Percentiles rank a stretch among this genome's conserved stretches.
Evolutionary conservation across 345 rosid genomes (phyloP).

Genomic region (Psidium friedrichsthalianum): DNA sequence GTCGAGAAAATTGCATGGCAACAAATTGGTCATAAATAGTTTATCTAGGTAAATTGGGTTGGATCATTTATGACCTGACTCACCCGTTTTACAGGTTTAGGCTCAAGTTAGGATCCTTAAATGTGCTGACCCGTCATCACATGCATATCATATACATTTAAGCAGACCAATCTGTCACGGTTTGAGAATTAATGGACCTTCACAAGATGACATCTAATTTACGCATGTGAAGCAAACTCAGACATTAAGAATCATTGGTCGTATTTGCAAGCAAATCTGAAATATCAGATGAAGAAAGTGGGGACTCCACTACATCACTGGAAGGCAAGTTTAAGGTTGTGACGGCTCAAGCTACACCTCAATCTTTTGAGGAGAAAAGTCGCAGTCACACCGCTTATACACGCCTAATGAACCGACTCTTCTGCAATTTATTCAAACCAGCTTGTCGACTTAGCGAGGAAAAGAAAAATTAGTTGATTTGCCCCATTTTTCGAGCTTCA

Average conservation of each 20-base stretch:
- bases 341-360: not conserved
- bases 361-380: not conserved
- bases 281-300: not conserved
- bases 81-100: too few relatives aligned
- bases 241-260: not conserved
- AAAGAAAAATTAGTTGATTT: not conserved
- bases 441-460: not conserved
- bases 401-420: not conserved
- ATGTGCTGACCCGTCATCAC: not conserved
- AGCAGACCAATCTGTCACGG: not conserved
- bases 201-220: not conserved
- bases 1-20: too few relatives aligned
- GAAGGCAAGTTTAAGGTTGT: not conserved
- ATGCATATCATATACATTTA: not conserved
- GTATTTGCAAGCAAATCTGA: not conserved
- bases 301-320: not conserved
- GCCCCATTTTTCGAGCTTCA: not conserved
- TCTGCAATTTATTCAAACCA: not conserved
- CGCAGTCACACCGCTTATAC: not conserved
- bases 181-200: not conserved
- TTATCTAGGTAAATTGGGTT: too few relatives aligned
- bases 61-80: too few relatives aligned
- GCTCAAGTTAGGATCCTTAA: not conserved
- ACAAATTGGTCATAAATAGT: too few relatives aligned
- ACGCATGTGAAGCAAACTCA: too few relatives aligned